Evolutionary conservation across 2,329 filamentous ascomycete genomes (phyloP), one percentile per base, ranked within the genome.

Genomic region (Sporothrix inflata): DNA sequence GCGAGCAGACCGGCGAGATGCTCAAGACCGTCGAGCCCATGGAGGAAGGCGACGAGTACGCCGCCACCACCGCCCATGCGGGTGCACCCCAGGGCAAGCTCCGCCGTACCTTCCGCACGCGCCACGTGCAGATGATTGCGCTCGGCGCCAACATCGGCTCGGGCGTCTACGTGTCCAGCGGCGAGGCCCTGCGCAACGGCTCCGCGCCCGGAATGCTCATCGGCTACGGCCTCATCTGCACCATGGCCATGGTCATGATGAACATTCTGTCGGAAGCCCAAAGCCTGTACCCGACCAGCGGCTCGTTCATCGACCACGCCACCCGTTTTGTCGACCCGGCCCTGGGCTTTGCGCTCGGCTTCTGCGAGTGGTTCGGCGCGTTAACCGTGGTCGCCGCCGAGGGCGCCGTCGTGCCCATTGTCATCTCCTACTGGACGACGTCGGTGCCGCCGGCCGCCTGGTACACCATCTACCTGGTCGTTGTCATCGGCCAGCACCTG

Each of bases 251-350:
- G 72, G 67, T 47, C 24, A 73, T 74, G 65, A 73, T 74, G 70
- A 71, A 71, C 57, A 60, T 73, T 5, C 63, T 74, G 63, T 67
- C 55, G 40, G 74, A 74, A 40, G 73, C 72, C n/a, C 70, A 72
- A 60, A 72, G 72, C 51, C 68, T 74, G 34, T 74, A 88, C 30
- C 87, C 87, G 3, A 80, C 88, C 68, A 82, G 85, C 45, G 83
- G 86, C 60, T 85, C 85, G 19, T 85, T 88, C 57, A 87, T 87
- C 53, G 85, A 88, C 74, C 84, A 87, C 67, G 85, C 85, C 71
- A 82, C 81, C 19, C 84, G 87, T 21, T 89, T 86, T 74, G 83
- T 87, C 40, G 87, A 90, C 75, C 85, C 86, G 2, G 85, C 85
- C 16, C 79, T 90, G 47, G 88, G 87, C 14, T 89, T 89, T 74